phyloP scores from a whole-genome alignment of 192 early-diverging fungal species.

The Tieghemiomyces parasiticus region DNA sequence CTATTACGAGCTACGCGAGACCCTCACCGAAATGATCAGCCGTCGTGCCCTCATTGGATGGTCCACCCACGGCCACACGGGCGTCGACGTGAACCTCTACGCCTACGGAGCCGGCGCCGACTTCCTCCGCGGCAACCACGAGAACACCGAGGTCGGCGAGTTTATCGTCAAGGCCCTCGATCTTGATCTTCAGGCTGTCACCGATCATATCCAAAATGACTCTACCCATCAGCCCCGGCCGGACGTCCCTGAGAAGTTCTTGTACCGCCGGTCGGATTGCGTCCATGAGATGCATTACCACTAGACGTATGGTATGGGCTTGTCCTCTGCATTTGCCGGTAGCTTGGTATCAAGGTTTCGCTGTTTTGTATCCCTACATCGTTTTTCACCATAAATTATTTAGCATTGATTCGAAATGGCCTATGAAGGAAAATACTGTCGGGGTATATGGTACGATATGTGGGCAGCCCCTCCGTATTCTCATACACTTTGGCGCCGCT shows the following conservation, averaged over 20 bases:
- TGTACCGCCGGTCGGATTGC: not conserved
- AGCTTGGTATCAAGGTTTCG: too few relatives aligned
- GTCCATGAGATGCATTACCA: slow-evolving; percentile 8
- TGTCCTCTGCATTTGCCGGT: too few relatives aligned
- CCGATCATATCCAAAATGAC: slow-evolving; percentile 33
- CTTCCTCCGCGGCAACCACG: slow-evolving; percentile 58
- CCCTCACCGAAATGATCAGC: slow-evolving; percentile 33
- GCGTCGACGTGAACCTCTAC: slow-evolving; percentile 90
- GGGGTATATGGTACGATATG: too few relatives aligned
- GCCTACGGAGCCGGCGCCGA: slow-evolving; percentile 53
- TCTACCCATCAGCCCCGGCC: slow-evolving; percentile 14
- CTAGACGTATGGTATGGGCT: not conserved
- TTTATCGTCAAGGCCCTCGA: slow-evolving; percentile 46
- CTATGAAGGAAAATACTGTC: too few relatives aligned
- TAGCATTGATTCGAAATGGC: too few relatives aligned
- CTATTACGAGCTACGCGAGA: slow-evolving; percentile 26
- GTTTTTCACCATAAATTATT: too few relatives aligned
- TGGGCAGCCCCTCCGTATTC: too few relatives aligned
- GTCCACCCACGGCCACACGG: slow-evolving; percentile 87
- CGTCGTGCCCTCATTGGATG: slow-evolving; percentile 47
- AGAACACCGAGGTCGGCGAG: slow-evolving; percentile 73
- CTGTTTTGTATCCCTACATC: too few relatives aligned
- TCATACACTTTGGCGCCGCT: too few relatives aligned
- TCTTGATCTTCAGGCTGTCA: slow-evolving; percentile 43
- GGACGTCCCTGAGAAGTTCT: not conserved